These are phyloP conservation scores for Pharnaceum exiguum DNA, from an alignment of 148 eudicot species.

Conservation along the genomic window DNA sequence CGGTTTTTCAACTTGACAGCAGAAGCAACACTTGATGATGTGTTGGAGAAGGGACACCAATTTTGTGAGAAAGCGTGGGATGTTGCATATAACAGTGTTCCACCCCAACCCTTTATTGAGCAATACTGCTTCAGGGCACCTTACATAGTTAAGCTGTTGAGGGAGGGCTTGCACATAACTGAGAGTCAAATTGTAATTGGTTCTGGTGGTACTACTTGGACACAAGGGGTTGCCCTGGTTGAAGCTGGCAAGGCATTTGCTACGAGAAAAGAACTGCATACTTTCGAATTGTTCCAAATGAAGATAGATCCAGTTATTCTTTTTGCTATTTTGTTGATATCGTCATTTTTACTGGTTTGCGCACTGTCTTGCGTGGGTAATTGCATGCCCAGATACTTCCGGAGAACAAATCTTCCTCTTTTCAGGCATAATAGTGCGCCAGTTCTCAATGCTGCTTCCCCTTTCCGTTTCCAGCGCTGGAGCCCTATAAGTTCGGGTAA, in stretches of 20 bases:
- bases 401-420: constrained; percentile 62
- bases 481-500: constrained; percentile 75
- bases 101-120: constrained; percentile 92
- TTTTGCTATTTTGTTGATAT: constrained; percentile 48
- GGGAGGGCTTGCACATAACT: constrained; percentile 86
- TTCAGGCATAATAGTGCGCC: constrained; percentile 58
- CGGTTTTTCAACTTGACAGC: constrained; percentile 86
- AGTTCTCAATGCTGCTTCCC: constrained; percentile 57
- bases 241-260: constrained; percentile 90
- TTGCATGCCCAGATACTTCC: constrained; percentile 51
- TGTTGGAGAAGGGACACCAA: constrained; percentile 72
- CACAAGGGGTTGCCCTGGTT: constrained; percentile 87
- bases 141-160: constrained; percentile 63
- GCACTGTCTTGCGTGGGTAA: constrained; percentile 58
- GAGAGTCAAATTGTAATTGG: constrained; percentile 70
- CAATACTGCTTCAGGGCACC: constrained; percentile 99
- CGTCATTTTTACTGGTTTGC: constrained; percentile 46
- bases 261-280: constrained; percentile 32
- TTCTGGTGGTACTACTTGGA: constrained; percentile 98
- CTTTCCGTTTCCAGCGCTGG: constrained; percentile 72
- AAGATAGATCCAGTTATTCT: constrained; percentile 66
- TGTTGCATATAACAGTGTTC: constrained; percentile 73
- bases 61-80: constrained; percentile 83
- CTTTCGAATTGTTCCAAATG: constrained; percentile 50
- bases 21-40: constrained; percentile 80